Evolutionary conservation across 1,284 basidiomycete species (phyloP).

Genomic region (Fomitopsis schrenkii): DNA sequence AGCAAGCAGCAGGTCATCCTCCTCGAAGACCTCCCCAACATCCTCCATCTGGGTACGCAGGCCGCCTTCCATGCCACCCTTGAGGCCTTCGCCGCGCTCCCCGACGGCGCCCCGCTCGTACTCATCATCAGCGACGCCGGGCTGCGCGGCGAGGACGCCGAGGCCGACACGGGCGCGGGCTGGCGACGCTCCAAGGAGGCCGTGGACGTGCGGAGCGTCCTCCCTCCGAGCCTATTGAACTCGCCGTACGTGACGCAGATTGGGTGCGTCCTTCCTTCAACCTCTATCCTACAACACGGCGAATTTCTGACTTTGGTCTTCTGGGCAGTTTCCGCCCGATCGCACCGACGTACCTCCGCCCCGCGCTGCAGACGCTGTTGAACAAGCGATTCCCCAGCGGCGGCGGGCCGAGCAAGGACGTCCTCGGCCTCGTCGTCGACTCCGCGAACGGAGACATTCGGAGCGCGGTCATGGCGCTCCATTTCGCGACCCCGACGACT

Average conservation of each 20-base stretch:
- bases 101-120: conserved; percentile 63
- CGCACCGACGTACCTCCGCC: conserved; percentile 80
- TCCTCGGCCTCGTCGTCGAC: conserved; percentile 72
- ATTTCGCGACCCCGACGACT: conserved; percentile 56
- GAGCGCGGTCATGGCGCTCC: conserved; percentile 88
- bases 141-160: conserved; percentile 61
- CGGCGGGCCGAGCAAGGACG: conserved; percentile 50
- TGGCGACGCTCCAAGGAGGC: conserved; percentile 48
- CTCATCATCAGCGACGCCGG: conserved; percentile 85
- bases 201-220: conserved; percentile 64
- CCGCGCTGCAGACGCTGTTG: conserved; percentile 71
- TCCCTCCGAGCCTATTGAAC: conserved; percentile 56
- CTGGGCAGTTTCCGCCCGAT: conserved; percentile 74
- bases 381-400: conserved; percentile 39
- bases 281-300: neutral
- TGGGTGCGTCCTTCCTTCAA: conserved; percentile 40
- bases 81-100: conserved; percentile 44
- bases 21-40: conserved; percentile 90
- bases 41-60: conserved; percentile 73
- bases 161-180: conserved; percentile 38
- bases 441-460: conserved; percentile 88
- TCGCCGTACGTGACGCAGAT: conserved; percentile 74
- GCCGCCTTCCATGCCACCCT: conserved; percentile 75
- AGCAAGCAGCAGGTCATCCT: conserved; percentile 62
- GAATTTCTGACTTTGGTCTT: neutral